Evolutionary conservation across 2,329 filamentous ascomycete genomes (phyloP).

Genomic region (Sclerotinia nivalis): DNA sequence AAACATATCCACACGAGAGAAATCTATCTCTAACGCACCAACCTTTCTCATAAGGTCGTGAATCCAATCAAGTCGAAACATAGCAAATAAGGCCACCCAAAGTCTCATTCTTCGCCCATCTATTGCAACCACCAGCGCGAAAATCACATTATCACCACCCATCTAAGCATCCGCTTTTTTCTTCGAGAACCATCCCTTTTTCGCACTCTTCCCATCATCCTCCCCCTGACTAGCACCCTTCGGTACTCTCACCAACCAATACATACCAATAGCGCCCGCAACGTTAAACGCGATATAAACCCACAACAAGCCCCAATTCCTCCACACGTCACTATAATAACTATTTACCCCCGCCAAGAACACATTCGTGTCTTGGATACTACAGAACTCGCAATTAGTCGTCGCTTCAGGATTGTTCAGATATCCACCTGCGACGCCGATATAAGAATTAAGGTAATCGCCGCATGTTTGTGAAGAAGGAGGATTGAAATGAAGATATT

Average conservation of each 20-base stretch:
- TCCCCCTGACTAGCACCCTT: constrained; percentile 42
- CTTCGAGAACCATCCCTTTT: constrained; percentile 19
- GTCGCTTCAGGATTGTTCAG: constrained; percentile 53
- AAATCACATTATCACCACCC: not conserved
- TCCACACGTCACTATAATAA: constrained; percentile 62
- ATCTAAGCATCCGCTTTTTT: constrained; percentile 15
- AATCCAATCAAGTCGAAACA: not conserved
- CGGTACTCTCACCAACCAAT: constrained; percentile 53
- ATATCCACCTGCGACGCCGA: constrained; percentile 52
- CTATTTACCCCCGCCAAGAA: constrained; percentile 53
- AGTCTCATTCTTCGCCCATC: not conserved
- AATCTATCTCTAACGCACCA: not conserved
- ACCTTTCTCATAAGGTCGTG: not conserved
- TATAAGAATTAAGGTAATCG: constrained; percentile 57
- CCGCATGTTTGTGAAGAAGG: constrained; percentile 57
- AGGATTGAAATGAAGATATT: constrained; percentile 68
- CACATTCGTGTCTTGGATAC: constrained; percentile 52
- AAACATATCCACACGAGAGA: not conserved
- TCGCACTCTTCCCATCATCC: not conserved
- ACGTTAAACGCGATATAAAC: constrained; percentile 53
- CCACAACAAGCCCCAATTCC: constrained; percentile 63
- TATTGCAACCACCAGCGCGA: not conserved
- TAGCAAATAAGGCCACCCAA: not conserved
- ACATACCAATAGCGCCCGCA: constrained; percentile 52
- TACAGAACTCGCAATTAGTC: constrained; percentile 57